Percentiles rank a stretch among this genome's conserved stretches.
These are phyloP conservation scores for Fusarium falciforme DNA, from an alignment of 2,329 filamentous ascomycete species.

Conservation along the genomic window DNA sequence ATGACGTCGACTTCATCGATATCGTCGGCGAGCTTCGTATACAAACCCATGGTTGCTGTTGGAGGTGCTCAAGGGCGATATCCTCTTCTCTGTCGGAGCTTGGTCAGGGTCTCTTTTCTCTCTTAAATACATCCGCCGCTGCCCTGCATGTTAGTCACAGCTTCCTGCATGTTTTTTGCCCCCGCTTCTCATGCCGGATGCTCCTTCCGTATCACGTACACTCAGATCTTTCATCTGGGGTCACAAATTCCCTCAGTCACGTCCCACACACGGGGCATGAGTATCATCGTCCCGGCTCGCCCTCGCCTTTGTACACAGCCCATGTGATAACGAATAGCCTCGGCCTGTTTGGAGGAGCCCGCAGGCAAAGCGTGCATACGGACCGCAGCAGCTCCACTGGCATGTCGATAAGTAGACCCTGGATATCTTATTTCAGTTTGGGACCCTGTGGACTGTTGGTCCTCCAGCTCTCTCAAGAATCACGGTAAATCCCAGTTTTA, in stretches of 20 bases:
- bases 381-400: background rate
- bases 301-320: background rate
- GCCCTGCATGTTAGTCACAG: background rate
- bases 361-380: background rate
- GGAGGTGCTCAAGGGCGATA: background rate
- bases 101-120: background rate
- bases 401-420: background rate
- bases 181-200: background rate
- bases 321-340: background rate
- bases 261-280: background rate
- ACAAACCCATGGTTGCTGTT: conserved; percentile 27
- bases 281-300: background rate
- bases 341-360: background rate
- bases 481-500: background rate
- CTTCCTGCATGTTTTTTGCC: background rate
- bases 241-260: background rate
- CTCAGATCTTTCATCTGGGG: background rate
- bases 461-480: background rate
- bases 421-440: background rate
- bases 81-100: background rate
- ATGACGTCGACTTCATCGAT: conserved; percentile 36
- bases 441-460: background rate
- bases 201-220: background rate
- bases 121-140: background rate
- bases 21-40: conserved; percentile 34